Base-by-base conservation (phyloP, 2,329 filamentous ascomycete genomes). In the Fusarium paranaense region DNA sequence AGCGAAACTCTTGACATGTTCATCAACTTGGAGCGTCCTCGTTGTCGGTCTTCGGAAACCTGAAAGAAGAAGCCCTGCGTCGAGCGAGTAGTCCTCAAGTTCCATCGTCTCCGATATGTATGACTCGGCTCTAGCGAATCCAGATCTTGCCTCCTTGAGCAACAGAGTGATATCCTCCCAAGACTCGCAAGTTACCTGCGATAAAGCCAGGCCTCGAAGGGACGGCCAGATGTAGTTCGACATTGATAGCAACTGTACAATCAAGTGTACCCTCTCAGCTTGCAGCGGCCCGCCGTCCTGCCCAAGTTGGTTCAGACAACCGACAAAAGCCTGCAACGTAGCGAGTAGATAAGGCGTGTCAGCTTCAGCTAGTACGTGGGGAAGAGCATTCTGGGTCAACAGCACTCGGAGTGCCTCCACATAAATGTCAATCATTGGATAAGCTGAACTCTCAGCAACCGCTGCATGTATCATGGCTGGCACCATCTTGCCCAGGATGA, bases 401-500 rank as follows among this genome's bases (percentile, higher is more conserved):
- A 83, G 74, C 14, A 77, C 73, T 32, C 81, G 78, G 10, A 89
- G 67, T 3, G 87, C 87, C 32, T 82, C 81, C 25, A 82, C 79
- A 72, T 90, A 90, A 20, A 88, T 83, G 50, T 89, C 85, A 8
- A 90, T 73, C 56, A 91, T 76, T 16, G 86, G 81, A 80, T 86
- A 90, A 0, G 83, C 83, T 14, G 83, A 78, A 4, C 76, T 76
- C 13, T 78, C 79, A 9, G 77, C 71, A 13, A 81, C 75, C 0
- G 82, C 81, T 1, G 86, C 83, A 52, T 77, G 81, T 14, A 90
- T 78, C 6, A 88, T 82, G n/a, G 88, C 86, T 0, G 89, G 89
- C 4, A 91, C 73, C 87, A 91, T 90, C 58, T 83, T 86, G 32
- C 82, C 80, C 32, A 90, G 63, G 65, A 88, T 79, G 71, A 90